Conservation (phyloP, 2,329 filamentous ascomycete genomes). For the Nemania serpens region DNA sequence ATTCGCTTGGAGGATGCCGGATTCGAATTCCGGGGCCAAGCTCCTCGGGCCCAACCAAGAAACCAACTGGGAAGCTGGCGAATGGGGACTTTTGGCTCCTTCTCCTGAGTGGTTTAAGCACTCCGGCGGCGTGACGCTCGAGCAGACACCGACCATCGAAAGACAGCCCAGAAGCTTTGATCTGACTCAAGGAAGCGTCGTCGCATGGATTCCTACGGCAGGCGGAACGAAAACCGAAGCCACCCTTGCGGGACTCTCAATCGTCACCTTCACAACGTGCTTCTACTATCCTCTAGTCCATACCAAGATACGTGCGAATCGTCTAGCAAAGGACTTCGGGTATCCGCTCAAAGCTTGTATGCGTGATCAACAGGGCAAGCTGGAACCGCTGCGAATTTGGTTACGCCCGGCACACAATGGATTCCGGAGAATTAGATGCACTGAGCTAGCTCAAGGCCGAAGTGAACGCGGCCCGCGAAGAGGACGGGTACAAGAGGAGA, state of each 20-base stretch:
- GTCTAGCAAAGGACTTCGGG: not conserved
- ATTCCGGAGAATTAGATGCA: not conserved
- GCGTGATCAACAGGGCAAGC: not conserved
- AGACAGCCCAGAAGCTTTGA: not conserved
- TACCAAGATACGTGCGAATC: not conserved
- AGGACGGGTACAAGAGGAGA: not conserved
- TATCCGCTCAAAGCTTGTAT: not conserved
- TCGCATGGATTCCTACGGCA: not conserved
- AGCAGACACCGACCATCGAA: not conserved
- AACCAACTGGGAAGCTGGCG: not conserved
- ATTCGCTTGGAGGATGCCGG: constrained; percentile 10
- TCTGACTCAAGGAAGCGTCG: not conserved
- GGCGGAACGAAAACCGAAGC: not conserved
- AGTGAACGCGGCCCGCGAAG: not conserved
- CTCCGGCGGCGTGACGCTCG: not conserved
- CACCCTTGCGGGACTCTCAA: not conserved
- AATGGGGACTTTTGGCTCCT: constrained; percentile 11
- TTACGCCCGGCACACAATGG: not conserved
- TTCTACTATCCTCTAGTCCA: not conserved
- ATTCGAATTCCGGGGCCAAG: not conserved
- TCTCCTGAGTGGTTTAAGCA: constrained; percentile 12
- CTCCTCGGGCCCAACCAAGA: not conserved
- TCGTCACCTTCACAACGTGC: not conserved
- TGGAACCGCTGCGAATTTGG: not conserved
- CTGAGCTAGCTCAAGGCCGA: not conserved